These are phyloP conservation scores for Litchi chinensis DNA, from an alignment of 345 rosid species.

Conservation along the genomic window DNA sequence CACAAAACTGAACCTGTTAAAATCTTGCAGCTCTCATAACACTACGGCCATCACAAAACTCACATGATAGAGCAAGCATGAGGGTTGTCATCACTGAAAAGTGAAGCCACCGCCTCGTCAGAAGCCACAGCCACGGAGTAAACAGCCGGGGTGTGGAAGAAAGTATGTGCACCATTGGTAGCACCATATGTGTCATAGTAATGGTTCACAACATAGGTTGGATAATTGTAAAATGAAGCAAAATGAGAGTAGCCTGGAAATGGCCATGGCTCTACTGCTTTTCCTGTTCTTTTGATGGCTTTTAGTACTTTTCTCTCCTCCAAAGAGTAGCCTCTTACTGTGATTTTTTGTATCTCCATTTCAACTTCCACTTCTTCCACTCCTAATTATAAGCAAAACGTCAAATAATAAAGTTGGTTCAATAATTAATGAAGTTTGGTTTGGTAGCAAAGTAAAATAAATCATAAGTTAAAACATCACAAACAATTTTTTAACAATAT, in stretches of 20 bases:
- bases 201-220: slow-evolving; percentile 70
- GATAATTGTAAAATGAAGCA: slow-evolving; percentile 84
- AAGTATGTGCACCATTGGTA: slow-evolving; percentile 52
- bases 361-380: slow-evolving; percentile 88
- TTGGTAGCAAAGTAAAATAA: no score
- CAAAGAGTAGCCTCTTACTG: slow-evolving; percentile 63
- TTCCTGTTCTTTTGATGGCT: slow-evolving; percentile 70
- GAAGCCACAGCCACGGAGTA: slow-evolving; percentile 83
- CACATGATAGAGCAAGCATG: slow-evolving; percentile 85
- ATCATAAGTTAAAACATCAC: no score
- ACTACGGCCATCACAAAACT: not conserved
- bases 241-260: slow-evolving; percentile 72
- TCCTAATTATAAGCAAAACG: slow-evolving; percentile 33
- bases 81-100: slow-evolving; percentile 90
- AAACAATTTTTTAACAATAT: no score
- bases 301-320: slow-evolving; percentile 75
- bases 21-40: not conserved
- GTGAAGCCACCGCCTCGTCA: slow-evolving; percentile 79
- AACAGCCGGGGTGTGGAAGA: slow-evolving; percentile 79
- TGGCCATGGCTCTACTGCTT: slow-evolving; percentile 95
- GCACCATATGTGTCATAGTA: slow-evolving; percentile 61
- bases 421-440: no score
- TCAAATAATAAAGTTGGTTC: no score
- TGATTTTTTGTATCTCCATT: slow-evolving; percentile 81
- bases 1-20: not conserved